Conservation (phyloP, 768 basidiomycete species). For the Epithele typhae region DNA sequence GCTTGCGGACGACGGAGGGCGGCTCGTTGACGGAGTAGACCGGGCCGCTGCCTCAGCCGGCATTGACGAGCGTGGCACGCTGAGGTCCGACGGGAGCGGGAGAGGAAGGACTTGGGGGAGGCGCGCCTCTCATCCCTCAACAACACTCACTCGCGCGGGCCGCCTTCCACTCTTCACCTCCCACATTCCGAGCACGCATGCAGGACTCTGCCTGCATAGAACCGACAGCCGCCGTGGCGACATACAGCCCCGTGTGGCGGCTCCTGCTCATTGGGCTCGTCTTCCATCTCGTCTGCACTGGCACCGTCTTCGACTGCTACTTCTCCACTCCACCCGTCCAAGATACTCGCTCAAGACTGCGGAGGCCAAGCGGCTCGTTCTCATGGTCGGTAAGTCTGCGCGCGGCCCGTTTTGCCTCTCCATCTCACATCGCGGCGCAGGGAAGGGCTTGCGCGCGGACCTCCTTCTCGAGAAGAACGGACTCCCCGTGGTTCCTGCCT, state of each 20-base stretch:
- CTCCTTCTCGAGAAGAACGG: constrained; percentile 63
- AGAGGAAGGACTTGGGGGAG: no score
- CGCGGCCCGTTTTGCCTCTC: no score
- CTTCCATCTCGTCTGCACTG: constrained; percentile 72
- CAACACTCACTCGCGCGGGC: background rate
- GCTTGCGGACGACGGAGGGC: no score
- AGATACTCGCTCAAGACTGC: constrained; percentile 45
- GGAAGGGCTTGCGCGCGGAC: constrained; percentile 82
- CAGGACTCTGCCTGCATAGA: background rate
- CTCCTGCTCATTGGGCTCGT: constrained; percentile 64
- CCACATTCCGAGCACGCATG: background rate
- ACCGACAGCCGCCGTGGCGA: background rate
- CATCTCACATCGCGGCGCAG: constrained; percentile 31
- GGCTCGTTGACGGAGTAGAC: no score
- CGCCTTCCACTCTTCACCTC: no score
- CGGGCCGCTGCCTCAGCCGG: no score
- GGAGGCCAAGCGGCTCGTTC: constrained; percentile 68
- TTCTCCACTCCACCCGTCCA: constrained; percentile 80
- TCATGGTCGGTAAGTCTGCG: constrained; percentile 62
- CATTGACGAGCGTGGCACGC: no score
- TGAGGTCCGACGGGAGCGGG: no score
- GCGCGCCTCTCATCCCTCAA: background rate
- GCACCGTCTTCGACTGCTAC: constrained; percentile 81
- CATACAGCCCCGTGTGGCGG: constrained; percentile 16
- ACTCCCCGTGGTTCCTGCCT: constrained; percentile 47